Base-by-base conservation (phyloP, 352 stramenopile genomes). In the Globisporangium echinulatum region DNA sequence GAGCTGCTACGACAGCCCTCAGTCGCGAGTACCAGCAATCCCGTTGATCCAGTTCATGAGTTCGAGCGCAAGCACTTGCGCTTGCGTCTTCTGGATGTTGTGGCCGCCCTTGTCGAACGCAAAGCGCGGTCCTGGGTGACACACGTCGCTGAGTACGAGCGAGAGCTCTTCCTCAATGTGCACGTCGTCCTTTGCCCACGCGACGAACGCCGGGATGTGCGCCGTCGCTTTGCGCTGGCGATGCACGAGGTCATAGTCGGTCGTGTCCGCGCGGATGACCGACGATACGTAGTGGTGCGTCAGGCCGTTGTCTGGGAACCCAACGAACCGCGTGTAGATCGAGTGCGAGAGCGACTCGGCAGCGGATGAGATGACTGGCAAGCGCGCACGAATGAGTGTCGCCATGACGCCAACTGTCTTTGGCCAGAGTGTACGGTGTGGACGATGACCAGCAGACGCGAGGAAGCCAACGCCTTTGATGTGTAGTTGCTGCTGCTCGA, bases 1-100 rank as follows among this genome's bases (percentile, higher is more conserved):
- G 25, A 25, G 25, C 25, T 25, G 25, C 25, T 25, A 25, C 25
- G 25, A 25, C 25, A 25, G 1, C 25, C 2, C 2, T 25, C 25
- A 25, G 25, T 2, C 25, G 25, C 25, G 25, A 25, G 25, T 25
- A 2, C 25, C 25, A 25, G 25, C 25, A 25, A 25, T 25, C 25
- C 25, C 25, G 25, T 25, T 25, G 42, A 87, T 75, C 79, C 82
- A 92, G 1, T 48, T 7, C 1, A 63, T 49, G 49, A 90, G 63
- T 51, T 81, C 67, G 0, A 58, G 19, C 0, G 76, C 78, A 1
- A 92, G 52, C 10, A 75, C 51, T 6, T 37, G 54, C 0, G 75
- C 82, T 48, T 85, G 72, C 14, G 77, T 87, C 66, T 92, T 90
- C 61, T 92, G 83, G 37, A 92, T 70, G 64, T 90, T 90, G 74